Conservation (phyloP, 768 basidiomycete species). For the Kwoniella europaea region DNA sequence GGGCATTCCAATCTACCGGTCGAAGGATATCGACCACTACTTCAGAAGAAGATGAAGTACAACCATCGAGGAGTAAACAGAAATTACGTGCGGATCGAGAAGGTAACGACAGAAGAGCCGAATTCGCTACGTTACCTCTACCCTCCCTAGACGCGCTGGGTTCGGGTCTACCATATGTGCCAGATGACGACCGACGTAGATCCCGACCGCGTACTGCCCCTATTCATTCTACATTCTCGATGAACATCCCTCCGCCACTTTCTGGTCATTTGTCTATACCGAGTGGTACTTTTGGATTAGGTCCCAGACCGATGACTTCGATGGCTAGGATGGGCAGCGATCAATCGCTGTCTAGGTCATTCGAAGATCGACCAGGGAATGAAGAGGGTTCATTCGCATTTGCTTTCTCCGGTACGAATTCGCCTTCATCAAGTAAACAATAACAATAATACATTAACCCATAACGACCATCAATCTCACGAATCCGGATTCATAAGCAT, state of each 20-base stretch:
- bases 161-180: slow-evolving; percentile 43
- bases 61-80: slow-evolving; percentile 39
- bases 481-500: background rate
- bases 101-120: slow-evolving; percentile 16
- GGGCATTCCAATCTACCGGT: slow-evolving; percentile 39
- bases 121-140: slow-evolving; percentile 34
- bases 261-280: slow-evolving; percentile 25
- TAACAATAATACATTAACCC: background rate
- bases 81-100: slow-evolving; percentile 5
- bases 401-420: slow-evolving; percentile 6
- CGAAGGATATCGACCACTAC: slow-evolving; percentile 49
- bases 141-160: slow-evolving; percentile 45
- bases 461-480: background rate
- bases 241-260: slow-evolving; percentile 22
- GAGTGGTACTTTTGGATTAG: background rate
- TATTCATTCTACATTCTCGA: slow-evolving; percentile 35
- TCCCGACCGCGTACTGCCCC: slow-evolving; percentile 46
- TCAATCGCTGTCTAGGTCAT: background rate
- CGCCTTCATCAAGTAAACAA: background rate
- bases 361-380: background rate
- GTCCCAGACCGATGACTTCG: slow-evolving; percentile 24
- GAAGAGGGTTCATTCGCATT: slow-evolving; percentile 9
- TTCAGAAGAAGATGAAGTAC: slow-evolving; percentile 51
- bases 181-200: slow-evolving; percentile 25
- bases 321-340: slow-evolving; percentile 16